Conservation (phyloP, 805 yeast species). For the Candida silvicultrix region DNA sequence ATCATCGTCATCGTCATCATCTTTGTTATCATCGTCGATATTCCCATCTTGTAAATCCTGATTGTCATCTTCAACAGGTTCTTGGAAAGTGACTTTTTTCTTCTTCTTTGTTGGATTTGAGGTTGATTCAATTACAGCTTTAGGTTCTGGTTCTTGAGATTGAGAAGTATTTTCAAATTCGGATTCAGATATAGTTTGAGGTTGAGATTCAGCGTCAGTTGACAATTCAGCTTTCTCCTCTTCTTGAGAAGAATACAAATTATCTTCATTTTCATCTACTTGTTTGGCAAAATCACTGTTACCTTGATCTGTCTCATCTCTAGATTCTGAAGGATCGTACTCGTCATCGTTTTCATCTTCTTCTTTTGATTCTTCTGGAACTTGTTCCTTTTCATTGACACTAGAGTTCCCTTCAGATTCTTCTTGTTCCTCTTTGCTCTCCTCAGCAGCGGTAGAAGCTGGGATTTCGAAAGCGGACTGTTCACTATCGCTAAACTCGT, state of each 20-base stretch:
- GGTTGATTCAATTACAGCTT: background rate
- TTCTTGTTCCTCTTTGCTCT: background rate
- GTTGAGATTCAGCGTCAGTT: background rate
- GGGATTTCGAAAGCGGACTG: slow-evolving; percentile 2
- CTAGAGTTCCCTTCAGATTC: background rate
- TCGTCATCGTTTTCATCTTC: slow-evolving; percentile 1
- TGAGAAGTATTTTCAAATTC: background rate
- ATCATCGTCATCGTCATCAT: slow-evolving; percentile 10
- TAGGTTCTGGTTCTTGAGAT: background rate
- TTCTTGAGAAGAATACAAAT: slow-evolving; percentile 5
- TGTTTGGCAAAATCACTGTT: background rate
- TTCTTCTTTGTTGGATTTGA: background rate
- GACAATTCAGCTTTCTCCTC: slow-evolving; percentile 4
- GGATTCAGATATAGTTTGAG: background rate
- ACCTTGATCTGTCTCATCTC: background rate
- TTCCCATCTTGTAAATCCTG: background rate
- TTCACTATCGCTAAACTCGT: slow-evolving; percentile 2
- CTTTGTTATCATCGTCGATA: background rate
- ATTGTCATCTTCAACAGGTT: slow-evolving; percentile 3
- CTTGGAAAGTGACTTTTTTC: slow-evolving; percentile 1
- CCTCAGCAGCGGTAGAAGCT: background rate
- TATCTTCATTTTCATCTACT: slow-evolving; percentile 9
- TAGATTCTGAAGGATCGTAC: background rate
- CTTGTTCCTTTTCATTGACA: background rate
- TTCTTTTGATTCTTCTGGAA: background rate